Base-by-base conservation (phyloP, 495 filamentous ascomycete genomes). In the Achaetomiella virescens region DNA sequence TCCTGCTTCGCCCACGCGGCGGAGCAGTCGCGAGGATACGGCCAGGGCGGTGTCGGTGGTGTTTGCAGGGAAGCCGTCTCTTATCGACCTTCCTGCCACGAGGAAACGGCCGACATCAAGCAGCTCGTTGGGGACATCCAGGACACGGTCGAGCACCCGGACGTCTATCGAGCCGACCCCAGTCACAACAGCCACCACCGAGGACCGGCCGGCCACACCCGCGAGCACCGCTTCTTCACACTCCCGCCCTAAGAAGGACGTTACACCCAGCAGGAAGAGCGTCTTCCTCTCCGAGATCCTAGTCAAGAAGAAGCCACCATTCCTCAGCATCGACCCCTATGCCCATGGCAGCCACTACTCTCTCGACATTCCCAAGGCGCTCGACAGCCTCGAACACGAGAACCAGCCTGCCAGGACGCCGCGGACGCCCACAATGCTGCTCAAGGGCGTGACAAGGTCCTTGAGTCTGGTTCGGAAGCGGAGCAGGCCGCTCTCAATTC, bases 11-110 rank as follows among this genome's bases (percentile, higher is more conserved):
- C 64, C 67, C 14, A 57, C 62, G 24, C 57, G 67, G 25, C 61
- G 74, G 27, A 65, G 40, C 58, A 77, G 73, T 56, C 69, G 74
- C 41, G 74, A 79, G 64, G 73, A 69, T 46, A 78, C 71, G 2
- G 76, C 76, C 0, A 63, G 76, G 31, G 71, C 69, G n/a, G 76
- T 79, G 6, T 78, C 75, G 6, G 74, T 79, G 10, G 60, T 79
- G 36, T 79, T 70, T 52, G 59, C 72, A 10, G 76, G 76, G 48
- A 76, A 71, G 61, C 76, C 76, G 2, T 74, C 65, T 17, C 66
- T 79, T 8, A 67, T 79, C 25, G 70, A 76, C 60, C 65, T 78
- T n/a, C 59, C 70, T 5, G 60, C 67, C 20, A 47, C 49, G 10
- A 59, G 64, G 41, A 64, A 69, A 37, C 65, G 70, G 48, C 72